Conservation (phyloP, 345 rosid species). For the Eutrema yunnanense region DNA sequence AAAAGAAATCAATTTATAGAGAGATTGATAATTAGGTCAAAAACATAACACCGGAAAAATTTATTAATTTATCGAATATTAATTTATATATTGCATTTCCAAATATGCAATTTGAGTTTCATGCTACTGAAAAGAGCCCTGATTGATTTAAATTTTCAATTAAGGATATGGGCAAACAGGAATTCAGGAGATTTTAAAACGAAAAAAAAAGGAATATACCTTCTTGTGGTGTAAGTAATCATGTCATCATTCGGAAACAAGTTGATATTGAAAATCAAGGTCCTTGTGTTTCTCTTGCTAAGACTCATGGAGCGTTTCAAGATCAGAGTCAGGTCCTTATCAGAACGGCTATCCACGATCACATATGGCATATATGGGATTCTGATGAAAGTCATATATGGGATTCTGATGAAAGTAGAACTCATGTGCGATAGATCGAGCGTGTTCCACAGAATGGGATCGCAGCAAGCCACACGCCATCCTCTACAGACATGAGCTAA, state of each 20-base stretch:
- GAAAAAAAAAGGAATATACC: constrained; percentile 29
- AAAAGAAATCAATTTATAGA: too few relatives aligned
- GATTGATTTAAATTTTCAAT: too few relatives aligned
- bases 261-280: constrained; percentile 56
- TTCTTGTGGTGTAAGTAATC: constrained; percentile 57
- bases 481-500: constrained; percentile 60
- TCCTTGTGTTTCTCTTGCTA: constrained; percentile 45
- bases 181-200: too few relatives aligned
- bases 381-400: constrained; percentile 37
- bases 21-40: too few relatives aligned
- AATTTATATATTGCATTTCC: too few relatives aligned
- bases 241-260: constrained; percentile 48
- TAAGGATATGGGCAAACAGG: too few relatives aligned
- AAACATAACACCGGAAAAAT: too few relatives aligned
- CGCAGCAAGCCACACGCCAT: constrained; percentile 64
- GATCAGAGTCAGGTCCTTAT: constrained; percentile 42
- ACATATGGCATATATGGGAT: constrained; percentile 47
- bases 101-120: too few relatives aligned
- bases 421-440: constrained; percentile 53
- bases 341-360: constrained; percentile 41
- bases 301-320: constrained; percentile 55
- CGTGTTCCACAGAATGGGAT: constrained; percentile 64
- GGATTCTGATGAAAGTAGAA: constrained; percentile 48
- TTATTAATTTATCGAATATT: too few relatives aligned
- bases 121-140: too few relatives aligned